Evolutionary conservation across 2,329 filamentous ascomycete genomes (phyloP).

Genomic region (Purpureocillium lavendulum): DNA sequence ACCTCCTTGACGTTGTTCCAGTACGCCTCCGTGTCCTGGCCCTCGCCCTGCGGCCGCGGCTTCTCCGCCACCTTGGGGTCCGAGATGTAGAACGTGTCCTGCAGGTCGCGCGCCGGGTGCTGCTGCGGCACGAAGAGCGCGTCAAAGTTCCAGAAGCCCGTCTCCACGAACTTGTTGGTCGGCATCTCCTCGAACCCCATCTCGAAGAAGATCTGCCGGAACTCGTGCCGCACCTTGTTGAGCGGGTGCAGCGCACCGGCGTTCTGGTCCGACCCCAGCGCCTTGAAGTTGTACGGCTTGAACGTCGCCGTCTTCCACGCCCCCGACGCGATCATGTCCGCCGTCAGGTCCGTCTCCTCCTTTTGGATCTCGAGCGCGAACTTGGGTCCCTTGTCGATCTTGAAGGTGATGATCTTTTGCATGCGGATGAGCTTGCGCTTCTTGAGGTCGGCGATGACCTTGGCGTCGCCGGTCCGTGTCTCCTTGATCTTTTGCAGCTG

Average conservation of each 20-base stretch:
- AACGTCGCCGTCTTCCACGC: conserved; percentile 89
- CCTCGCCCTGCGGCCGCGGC: conserved; percentile 46
- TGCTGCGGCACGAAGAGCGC: conserved; percentile 91
- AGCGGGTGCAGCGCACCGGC: conserved; percentile 59
- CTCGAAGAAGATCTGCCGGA: conserved; percentile 97
- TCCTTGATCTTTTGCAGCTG: conserved; percentile 66
- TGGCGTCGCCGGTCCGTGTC: conserved; percentile 63
- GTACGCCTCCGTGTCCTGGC: conserved; percentile 71
- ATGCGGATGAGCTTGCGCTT: conserved; percentile 85
- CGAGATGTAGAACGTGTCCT: conserved; percentile 98
- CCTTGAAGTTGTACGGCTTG: conserved; percentile 77
- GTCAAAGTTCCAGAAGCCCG: conserved; percentile 98
- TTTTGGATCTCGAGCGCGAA: conserved; percentile 83
- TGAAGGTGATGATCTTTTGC: conserved; percentile 80
- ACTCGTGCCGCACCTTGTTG: conserved; percentile 93
- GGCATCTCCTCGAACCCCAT: conserved; percentile 99
- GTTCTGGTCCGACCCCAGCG: conserved; percentile 50
- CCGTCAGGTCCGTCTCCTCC: conserved; percentile 91
- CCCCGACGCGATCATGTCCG: conserved; percentile 81
- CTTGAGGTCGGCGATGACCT: conserved; percentile 72
- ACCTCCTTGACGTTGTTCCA: conserved; percentile 82
- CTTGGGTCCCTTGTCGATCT: conserved; percentile 74
- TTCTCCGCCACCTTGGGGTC: conserved; percentile 72
- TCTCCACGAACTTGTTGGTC: conserved; percentile 87
- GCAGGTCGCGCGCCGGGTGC: conserved; percentile 91